phyloP scores from a whole-genome alignment of 2,329 filamentous ascomycete genomes.

The Ophiocordyceps robertsii region DNA sequence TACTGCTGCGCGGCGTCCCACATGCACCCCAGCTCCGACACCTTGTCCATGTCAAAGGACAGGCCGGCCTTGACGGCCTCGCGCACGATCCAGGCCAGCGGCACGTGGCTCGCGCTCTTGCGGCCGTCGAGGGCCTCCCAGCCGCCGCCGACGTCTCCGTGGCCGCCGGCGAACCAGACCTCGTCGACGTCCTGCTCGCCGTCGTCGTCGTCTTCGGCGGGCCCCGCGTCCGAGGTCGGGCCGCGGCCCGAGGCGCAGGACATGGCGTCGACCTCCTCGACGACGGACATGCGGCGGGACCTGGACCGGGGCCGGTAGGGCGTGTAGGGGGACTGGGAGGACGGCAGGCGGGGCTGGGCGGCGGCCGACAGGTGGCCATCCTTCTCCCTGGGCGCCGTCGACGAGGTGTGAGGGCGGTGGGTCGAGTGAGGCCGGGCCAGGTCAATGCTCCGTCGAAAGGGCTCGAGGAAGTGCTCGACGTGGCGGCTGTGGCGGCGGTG shows the following conservation, averaged over 20 bases:
- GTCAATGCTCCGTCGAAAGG: slow-evolving; percentile 7
- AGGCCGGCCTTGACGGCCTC: slow-evolving; percentile 50
- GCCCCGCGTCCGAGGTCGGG: slow-evolving; percentile 13
- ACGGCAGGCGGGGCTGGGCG: slow-evolving; percentile 1
- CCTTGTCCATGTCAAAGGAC: slow-evolving; percentile 54
- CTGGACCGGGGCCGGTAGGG: slow-evolving; percentile 28
- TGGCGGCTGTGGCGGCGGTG: slow-evolving; percentile 11
- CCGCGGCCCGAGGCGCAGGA: slow-evolving; percentile 17
- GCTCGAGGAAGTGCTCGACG: slow-evolving; percentile 6
- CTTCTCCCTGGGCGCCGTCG: background rate
- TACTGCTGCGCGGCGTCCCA: slow-evolving; percentile 4
- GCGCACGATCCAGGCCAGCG: slow-evolving; percentile 57
- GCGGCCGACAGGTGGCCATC: background rate
- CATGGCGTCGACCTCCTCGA: slow-evolving; percentile 10
- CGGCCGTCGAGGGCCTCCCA: slow-evolving; percentile 45
- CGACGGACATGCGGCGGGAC: slow-evolving; percentile 16
- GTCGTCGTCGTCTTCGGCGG: slow-evolving; percentile 26
- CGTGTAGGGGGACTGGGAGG: slow-evolving; percentile 13
- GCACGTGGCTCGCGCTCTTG: slow-evolving; percentile 55
- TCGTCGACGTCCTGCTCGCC: slow-evolving; percentile 58
- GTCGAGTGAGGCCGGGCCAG: background rate
- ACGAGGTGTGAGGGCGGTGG: background rate
- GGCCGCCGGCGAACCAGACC: slow-evolving; percentile 68
- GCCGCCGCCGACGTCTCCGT: slow-evolving; percentile 68
- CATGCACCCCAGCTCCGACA: slow-evolving; percentile 50